Percentiles rank a stretch among this genome's conserved stretches.
phyloP scores from a whole-genome alignment of 345 rosid species.

The Brassica rapa region DNA sequence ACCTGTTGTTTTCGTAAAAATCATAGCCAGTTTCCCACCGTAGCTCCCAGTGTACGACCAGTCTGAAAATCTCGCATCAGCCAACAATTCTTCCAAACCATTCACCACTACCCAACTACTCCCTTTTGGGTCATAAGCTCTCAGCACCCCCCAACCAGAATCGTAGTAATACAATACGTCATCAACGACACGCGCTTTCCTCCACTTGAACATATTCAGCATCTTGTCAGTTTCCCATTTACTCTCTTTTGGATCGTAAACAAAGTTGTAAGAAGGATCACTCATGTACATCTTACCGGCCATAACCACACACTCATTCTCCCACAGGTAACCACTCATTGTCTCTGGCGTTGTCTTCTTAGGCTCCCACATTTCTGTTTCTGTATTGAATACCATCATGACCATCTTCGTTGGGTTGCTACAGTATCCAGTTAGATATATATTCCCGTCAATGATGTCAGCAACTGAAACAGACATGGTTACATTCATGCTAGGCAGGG shows the following conservation, averaged over 20 bases:
- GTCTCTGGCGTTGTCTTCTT: background rate
- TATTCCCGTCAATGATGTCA: background rate
- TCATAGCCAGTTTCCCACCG: background rate
- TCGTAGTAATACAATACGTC: background rate
- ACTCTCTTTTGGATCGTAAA: background rate
- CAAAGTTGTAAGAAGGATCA: background rate
- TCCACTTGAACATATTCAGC: background rate
- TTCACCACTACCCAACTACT: background rate
- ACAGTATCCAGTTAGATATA: background rate
- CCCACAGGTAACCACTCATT: background rate
- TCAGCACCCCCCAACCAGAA: background rate
- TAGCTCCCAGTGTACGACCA: background rate
- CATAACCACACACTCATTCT: background rate
- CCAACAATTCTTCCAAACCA: background rate
- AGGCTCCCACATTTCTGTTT: constrained; percentile 4
- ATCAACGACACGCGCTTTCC: background rate
- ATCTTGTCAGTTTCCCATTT: background rate
- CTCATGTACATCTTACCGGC: background rate
- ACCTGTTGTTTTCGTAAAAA: background rate
- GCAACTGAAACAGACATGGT: background rate
- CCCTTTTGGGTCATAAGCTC: background rate
- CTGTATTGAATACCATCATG: background rate
- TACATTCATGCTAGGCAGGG: background rate
- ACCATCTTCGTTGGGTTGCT: background rate
- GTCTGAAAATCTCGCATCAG: background rate